Percentiles rank a stretch among this genome's conserved stretches.
Evolutionary conservation across 176 grass and related monocot genomes (phyloP).

Genomic region (Oryza glumipatula): DNA sequence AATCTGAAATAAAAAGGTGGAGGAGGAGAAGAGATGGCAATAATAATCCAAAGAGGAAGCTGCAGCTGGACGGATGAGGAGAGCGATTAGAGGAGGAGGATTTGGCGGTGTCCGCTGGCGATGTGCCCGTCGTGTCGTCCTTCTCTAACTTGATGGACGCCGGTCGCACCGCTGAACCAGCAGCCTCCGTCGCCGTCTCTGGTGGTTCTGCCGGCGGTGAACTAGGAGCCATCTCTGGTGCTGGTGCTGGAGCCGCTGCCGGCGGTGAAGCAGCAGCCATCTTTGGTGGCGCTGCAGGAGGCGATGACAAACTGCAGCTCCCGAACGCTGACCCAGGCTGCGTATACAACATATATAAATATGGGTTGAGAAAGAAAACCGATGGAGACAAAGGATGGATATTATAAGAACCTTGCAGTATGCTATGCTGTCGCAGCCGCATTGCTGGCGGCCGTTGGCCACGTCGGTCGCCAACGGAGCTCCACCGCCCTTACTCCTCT

Average conservation of each 20-base stretch:
- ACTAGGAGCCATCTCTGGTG: background rate
- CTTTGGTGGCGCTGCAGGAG: background rate
- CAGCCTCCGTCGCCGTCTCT: background rate
- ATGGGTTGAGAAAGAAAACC: too few relatives aligned
- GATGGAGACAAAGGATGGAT: too few relatives aligned
- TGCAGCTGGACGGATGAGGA: background rate
- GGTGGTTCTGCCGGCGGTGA: too few relatives aligned
- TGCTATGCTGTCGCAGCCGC: constrained; percentile 70
- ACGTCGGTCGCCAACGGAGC: constrained; percentile 76
- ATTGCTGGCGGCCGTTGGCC: constrained; percentile 78
- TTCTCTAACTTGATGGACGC: background rate
- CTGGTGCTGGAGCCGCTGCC: background rate
- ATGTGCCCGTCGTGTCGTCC: background rate
- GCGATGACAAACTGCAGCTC: constrained; percentile 32
- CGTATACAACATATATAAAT: background rate
- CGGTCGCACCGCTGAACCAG: too few relatives aligned
- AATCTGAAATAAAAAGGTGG: background rate
- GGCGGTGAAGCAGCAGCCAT: background rate
- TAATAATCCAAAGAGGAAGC: background rate
- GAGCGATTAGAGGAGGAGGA: background rate
- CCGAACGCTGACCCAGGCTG: constrained; percentile 64
- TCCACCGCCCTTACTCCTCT: constrained; percentile 78
- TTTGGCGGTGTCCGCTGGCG: background rate
- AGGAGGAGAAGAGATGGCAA: background rate
- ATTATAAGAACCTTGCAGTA: constrained; percentile 55